Base-by-base conservation (phyloP, 139 green algal species). In the Chlamydomonas asymmetrica region DNA sequence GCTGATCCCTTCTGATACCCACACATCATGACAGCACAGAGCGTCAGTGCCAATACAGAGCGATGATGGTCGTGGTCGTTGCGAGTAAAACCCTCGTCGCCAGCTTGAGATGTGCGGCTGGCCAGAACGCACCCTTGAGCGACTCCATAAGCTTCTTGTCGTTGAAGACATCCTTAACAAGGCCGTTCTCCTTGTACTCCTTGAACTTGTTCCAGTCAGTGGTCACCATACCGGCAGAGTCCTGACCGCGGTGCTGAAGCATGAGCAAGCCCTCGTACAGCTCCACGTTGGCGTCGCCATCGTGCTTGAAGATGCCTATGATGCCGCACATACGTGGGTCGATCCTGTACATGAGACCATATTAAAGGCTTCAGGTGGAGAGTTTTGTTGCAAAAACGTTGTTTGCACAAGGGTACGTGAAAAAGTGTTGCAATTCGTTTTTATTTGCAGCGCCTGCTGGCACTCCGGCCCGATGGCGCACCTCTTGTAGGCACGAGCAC, bases 161-260 rank as follows among this genome's bases (percentile, higher is more conserved):
- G 61, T 82, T 76, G 78, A 99, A 99, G 29, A 99, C 95, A 66
- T 99, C 95, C 76, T 94, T 96, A 23, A 99, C 97, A 29, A 99
- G 90, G 9, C 97, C 97, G 66, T 99, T 99, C 66, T 90, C 95
- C 83, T 98, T 98, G 81, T 92, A 78, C 85, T 99, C 93, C 52
- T 82, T 74, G 77, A 98, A 98, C 59, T 88, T 89, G 5, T 82
- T 63, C 77, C 82, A 91, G 81, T 97, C 88, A 23, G 87, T 96
- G 48, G 96, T 98, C 31, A 99, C 96, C 88, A 99, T 99, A 77
- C 97, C 97, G 1, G 94, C 94, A 34, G 86, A 93, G 84, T 93
- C 87, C 88, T 98, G 95, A 18, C 96, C 95, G 10, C 96, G 87
- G 78, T 99, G 96, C 87, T 98, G 96, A 66, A 99, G 89, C 95